phyloP scores from a whole-genome alignment of 495 filamentous ascomycete species.

The Penicillium flavigenum region DNA sequence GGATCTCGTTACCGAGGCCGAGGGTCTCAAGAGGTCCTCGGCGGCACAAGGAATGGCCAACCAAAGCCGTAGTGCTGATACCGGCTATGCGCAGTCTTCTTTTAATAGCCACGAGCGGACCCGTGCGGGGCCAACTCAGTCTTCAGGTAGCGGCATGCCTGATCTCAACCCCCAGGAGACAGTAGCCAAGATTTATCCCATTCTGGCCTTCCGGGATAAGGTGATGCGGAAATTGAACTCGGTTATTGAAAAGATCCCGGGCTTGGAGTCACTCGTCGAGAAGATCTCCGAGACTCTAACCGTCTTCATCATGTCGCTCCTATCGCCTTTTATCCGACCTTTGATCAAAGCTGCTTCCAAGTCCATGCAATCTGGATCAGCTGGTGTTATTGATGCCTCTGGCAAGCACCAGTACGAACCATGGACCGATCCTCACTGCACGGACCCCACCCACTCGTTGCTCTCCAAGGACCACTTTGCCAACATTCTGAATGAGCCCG shows the following conservation, averaged over 20 bases:
- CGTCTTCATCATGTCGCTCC: slow-evolving; percentile 81
- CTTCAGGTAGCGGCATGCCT: slow-evolving; percentile 60
- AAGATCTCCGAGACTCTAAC: slow-evolving; percentile 90
- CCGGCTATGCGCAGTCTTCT: slow-evolving; percentile 31
- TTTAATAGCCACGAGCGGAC: slow-evolving; percentile 17
- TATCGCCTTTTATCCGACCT: slow-evolving; percentile 86
- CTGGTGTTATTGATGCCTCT: slow-evolving; percentile 73
- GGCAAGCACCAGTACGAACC: slow-evolving; percentile 85
- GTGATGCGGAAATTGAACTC: slow-evolving; percentile 80
- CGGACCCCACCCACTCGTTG: slow-evolving; percentile 91
- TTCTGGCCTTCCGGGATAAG: slow-evolving; percentile 89
- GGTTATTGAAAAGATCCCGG: slow-evolving; percentile 89
- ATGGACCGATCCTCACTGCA: slow-evolving; percentile 82
- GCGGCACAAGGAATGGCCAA: slow-evolving; percentile 72
- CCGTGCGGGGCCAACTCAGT: slow-evolving; percentile 18
- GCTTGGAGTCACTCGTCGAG: slow-evolving; percentile 79
- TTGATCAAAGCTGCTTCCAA: slow-evolving; percentile 86
- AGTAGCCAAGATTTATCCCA: slow-evolving; percentile 84
- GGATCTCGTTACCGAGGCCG: slow-evolving; percentile 73
- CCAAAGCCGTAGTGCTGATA: slow-evolving; percentile 29
- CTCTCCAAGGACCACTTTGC: slow-evolving; percentile 96
- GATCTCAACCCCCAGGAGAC: slow-evolving; percentile 83
- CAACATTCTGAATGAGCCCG: slow-evolving; percentile 85
- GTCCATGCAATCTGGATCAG: slow-evolving; percentile 78
- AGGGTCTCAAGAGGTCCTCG: slow-evolving; percentile 69